Base-by-base conservation (phyloP, 2,329 filamentous ascomycete species). In the Lithohypha guttulata region DNA sequence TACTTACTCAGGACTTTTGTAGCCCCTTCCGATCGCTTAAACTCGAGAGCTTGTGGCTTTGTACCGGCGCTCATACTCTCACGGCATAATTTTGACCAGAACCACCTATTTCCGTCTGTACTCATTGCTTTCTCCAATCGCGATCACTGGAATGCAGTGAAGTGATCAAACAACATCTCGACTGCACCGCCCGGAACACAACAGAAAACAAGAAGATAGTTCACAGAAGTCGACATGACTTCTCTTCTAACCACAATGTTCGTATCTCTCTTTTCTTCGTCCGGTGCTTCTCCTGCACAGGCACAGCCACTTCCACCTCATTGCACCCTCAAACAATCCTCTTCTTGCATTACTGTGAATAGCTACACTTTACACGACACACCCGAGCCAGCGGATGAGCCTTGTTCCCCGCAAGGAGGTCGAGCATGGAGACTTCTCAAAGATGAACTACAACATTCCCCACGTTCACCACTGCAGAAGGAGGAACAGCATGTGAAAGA, bases 161-260 rank as follows among this genome's bases (percentile, higher is more conserved):
- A 39, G 5, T 31, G 35, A 31, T 31, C 27, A 31, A 28, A 11
- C n/a, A 25, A 28, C 17, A 11, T 28, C 15, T 20, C 19, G n/a
- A 31, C 14, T n/a, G n/a, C 15, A 13, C 23, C 15, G 15, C 4
- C 20, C 19, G 17, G 27, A 17, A 35, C 20, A 17, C 5, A 25
- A 25, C 33, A n/a, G n/a, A 35, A 32, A 19, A 9, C 13, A 6
- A n/a, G 13, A 29, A 29, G 6, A 10, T 8, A 17, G 9, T 15
- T 21, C 26, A 31, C 17, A 14, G 14, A 31, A 27, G 26, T 14
- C n/a, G 30, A 32, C 23, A 51, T 53, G 81, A 74, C 79, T 58
- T 81, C 80, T 51, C 83, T 86, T 65, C 80, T 86, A 57, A 84
- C 79, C 52, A 86, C 82, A 59, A 82, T 84, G 80, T 84, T 69